phyloP scores from a whole-genome alignment of 345 rosid species.

The Stellera chamaejasme region DNA sequence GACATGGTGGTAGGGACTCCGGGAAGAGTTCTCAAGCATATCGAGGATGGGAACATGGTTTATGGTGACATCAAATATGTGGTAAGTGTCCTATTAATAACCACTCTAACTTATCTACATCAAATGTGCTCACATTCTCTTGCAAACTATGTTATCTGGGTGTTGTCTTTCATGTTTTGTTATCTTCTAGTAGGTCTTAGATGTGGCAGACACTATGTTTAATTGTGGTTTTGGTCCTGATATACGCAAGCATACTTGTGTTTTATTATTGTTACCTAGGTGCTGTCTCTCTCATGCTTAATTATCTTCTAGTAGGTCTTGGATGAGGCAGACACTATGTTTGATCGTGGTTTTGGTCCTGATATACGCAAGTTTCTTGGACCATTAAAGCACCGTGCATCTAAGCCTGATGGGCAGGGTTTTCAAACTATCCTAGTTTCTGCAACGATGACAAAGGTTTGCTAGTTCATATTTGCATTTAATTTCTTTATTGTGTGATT shows the following conservation, averaged over 20 bases:
- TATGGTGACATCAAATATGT: slow-evolving; percentile 84
- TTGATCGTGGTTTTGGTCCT: slow-evolving; percentile 96
- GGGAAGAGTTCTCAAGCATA: slow-evolving; percentile 93
- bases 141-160: background rate
- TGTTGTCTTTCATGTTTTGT: slow-evolving; percentile 16
- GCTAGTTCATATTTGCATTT: background rate
- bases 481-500: background rate
- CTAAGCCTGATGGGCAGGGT: slow-evolving; percentile 55
- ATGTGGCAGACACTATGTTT: slow-evolving; percentile 99
- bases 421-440: slow-evolving; percentile 86
- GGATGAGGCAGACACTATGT: slow-evolving; percentile 99
- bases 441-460: slow-evolving; percentile 91
- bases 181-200: slow-evolving; percentile 57
- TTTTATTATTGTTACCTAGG: background rate
- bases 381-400: slow-evolving; percentile 69
- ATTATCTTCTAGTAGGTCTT: slow-evolving; percentile 47
- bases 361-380: slow-evolving; percentile 84
- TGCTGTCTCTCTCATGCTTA: slow-evolving; percentile 16
- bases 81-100: slow-evolving; percentile 26
- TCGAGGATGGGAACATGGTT: slow-evolving; percentile 86
- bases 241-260: slow-evolving; percentile 36
- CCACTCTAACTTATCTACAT: background rate
- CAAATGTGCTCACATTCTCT: background rate
- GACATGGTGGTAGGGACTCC: slow-evolving; percentile 98
- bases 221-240: slow-evolving; percentile 98